Conservation (phyloP, 139 green algal species). For the Tetraselmis striata region DNA sequence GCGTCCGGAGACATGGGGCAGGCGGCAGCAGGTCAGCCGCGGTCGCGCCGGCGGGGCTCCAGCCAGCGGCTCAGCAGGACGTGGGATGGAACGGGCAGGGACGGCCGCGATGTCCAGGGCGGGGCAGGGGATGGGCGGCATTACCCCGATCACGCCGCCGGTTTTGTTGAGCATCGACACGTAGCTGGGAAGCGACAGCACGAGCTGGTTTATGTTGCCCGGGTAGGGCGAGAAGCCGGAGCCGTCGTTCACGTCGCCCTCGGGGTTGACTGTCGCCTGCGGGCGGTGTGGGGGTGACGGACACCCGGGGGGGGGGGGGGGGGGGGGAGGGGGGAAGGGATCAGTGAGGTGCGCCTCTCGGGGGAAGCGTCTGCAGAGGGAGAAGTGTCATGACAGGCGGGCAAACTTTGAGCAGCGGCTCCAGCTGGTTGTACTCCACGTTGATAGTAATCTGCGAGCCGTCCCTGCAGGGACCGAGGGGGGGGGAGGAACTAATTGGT, state of each 20-base stretch:
- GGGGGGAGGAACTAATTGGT: too few species aligned
- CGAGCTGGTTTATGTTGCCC: slow-evolving; percentile 94
- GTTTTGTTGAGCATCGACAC: slow-evolving; percentile 57
- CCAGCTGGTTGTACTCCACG: slow-evolving; percentile 99
- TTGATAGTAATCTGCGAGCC: slow-evolving; percentile 83
- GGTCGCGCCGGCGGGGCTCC: too few species aligned
- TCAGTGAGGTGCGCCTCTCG: too few species aligned
- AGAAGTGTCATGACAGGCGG: slow-evolving; percentile 36
- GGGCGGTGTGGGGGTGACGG: not conserved
- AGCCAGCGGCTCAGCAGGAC: too few species aligned
- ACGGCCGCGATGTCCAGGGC: too few species aligned
- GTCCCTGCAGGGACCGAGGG: too few species aligned
- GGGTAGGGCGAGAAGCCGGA: slow-evolving; percentile 90
- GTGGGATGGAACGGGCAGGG: too few species aligned
- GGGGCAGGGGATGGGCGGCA: too few species aligned
- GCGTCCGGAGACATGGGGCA: not conserved
- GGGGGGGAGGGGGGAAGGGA: too few species aligned
- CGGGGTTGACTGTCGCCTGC: slow-evolving; percentile 11
- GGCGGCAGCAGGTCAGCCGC: too few species aligned
- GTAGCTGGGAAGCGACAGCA: slow-evolving; percentile 76
- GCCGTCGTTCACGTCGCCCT: slow-evolving; percentile 84
- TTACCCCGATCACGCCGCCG: slow-evolving; percentile 69
- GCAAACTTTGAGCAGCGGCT: slow-evolving; percentile 68
- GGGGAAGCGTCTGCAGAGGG: too few species aligned
- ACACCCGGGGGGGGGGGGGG: slow-evolving; percentile 3